These are phyloP conservation scores for Microcyclosporella mali DNA, from an alignment of 2,329 filamentous ascomycete genomes.

Conservation along the genomic window DNA sequence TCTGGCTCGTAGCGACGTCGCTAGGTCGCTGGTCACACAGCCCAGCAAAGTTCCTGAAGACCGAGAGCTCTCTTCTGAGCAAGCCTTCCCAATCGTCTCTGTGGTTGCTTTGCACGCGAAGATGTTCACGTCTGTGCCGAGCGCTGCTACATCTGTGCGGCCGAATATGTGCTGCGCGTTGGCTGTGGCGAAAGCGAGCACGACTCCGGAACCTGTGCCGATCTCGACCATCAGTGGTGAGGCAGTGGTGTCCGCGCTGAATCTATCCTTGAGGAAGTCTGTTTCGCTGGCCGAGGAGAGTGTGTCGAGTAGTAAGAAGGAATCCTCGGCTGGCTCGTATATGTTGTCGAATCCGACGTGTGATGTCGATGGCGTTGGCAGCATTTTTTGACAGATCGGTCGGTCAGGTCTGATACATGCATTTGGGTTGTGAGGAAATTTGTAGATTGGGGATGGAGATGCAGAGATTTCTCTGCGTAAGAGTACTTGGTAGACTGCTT, in stretches of 20 bases:
- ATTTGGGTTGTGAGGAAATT: too few species aligned
- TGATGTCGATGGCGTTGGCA: constrained; percentile 87
- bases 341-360: constrained; percentile 84
- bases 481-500: too few species aligned
- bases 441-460: too few species aligned
- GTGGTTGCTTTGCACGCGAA: constrained; percentile 73
- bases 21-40: constrained; percentile 65
- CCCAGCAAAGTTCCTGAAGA: constrained; percentile 53
- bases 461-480: too few species aligned
- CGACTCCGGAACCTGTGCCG: constrained; percentile 85
- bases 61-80: constrained; percentile 26
- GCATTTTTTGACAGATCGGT: constrained; percentile 50
- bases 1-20: constrained; percentile 51
- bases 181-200: constrained; percentile 80
- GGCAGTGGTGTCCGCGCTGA: constrained; percentile 35
- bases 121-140: constrained; percentile 78
- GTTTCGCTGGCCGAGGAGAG: constrained; percentile 67
- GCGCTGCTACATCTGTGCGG: constrained; percentile 59
- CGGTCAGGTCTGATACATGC: too few species aligned
- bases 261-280: constrained; percentile 60
- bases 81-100: constrained; percentile 57
- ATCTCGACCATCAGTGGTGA: constrained; percentile 68
- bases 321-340: constrained; percentile 95
- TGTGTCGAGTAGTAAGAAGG: constrained; percentile 87
- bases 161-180: constrained; percentile 69